Evolutionary conservation across 108 stramenopile species (phyloP).

Genomic region (Conticribra guillardii): DNA sequence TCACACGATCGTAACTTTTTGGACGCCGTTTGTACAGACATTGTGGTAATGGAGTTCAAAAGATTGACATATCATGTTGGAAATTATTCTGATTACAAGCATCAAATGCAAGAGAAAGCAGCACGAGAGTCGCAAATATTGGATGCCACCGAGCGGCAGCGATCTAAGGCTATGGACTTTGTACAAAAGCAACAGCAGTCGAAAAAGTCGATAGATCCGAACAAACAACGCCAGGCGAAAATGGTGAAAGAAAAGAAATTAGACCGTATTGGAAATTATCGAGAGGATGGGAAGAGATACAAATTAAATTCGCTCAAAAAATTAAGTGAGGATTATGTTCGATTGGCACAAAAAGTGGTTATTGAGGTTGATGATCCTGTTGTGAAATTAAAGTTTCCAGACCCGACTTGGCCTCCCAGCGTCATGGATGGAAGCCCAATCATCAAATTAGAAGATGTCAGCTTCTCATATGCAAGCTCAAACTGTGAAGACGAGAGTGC

Average conservation of each 20-base stretch:
- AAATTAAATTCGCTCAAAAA: slow-evolving; percentile 53
- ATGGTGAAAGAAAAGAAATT: slow-evolving; percentile 73
- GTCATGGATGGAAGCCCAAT: slow-evolving; percentile 31
- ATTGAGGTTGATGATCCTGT: slow-evolving; percentile 74
- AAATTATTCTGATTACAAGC: slow-evolving; percentile 67
- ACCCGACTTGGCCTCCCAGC: slow-evolving; percentile 59
- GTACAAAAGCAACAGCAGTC: slow-evolving; percentile 63
- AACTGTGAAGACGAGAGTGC: slow-evolving; percentile 2
- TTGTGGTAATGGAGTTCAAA: slow-evolving; percentile 56
- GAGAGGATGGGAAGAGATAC: slow-evolving; percentile 69
- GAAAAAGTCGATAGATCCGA: slow-evolving; percentile 63
- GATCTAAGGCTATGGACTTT: slow-evolving; percentile 62
- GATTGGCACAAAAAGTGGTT: slow-evolving; percentile 61
- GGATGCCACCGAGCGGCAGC: slow-evolving; percentile 70
- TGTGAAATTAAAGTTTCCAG: slow-evolving; percentile 67
- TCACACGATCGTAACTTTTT: slow-evolving; percentile 93
- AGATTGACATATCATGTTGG: slow-evolving; percentile 66
- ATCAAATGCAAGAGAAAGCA: slow-evolving; percentile 56
- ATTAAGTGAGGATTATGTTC: slow-evolving; percentile 39
- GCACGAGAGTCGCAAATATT: slow-evolving; percentile 62
- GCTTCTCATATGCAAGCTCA: slow-evolving; percentile 54
- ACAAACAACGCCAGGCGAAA: slow-evolving; percentile 77
- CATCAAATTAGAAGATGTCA: slow-evolving; percentile 53
- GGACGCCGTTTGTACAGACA: slow-evolving; percentile 80
- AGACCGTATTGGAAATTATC: slow-evolving; percentile 65